These are phyloP conservation scores for Talaromyces pinophilus DNA, from an alignment of 2,329 filamentous ascomycete genomes.

Conservation along the genomic window DNA sequence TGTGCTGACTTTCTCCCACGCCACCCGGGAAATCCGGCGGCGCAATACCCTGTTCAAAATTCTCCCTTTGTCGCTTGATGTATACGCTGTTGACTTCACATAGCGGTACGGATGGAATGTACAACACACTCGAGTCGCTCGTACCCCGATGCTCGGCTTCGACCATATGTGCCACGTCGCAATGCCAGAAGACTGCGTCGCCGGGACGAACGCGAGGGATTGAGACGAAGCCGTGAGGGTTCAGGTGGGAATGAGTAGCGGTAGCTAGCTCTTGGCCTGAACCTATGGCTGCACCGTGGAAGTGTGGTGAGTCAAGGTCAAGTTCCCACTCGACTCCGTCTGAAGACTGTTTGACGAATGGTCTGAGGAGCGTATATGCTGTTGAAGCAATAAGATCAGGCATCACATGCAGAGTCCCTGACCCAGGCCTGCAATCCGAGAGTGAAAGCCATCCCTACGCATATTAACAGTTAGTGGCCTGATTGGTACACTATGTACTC, in stretches of 20 bases:
- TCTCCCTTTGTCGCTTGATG: conserved; percentile 53
- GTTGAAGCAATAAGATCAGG: conserved; percentile 42
- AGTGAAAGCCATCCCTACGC: conserved; percentile 48
- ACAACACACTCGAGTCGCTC: conserved; percentile 38
- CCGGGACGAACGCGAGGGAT: conserved; percentile 43
- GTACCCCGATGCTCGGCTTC: conserved; percentile 41
- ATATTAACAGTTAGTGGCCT: background rate
- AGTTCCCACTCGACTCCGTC: conserved; percentile 43
- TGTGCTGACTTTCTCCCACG: conserved; percentile 16
- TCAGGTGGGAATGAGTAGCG: conserved; percentile 44
- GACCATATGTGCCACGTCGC: conserved; percentile 46
- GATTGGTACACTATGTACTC: background rate
- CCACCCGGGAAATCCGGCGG: conserved; percentile 36
- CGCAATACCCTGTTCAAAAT: conserved; percentile 54
- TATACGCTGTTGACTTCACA: conserved; percentile 35
- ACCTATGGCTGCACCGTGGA: conserved; percentile 42
- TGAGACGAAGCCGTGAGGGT: conserved; percentile 42
- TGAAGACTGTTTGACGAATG: conserved; percentile 40
- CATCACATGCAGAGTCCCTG: conserved; percentile 46
- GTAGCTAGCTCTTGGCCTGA: conserved; percentile 40
- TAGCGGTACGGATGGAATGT: conserved; percentile 41
- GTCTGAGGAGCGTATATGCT: conserved; percentile 45
- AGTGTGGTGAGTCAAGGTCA: conserved; percentile 35
- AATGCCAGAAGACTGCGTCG: conserved; percentile 48
- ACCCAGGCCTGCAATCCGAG: conserved; percentile 36